Evolutionary conservation across 306 rosid genomes (phyloP), one percentile per base, ranked within the genome.

Genomic region (Castanea crenata): DNA sequence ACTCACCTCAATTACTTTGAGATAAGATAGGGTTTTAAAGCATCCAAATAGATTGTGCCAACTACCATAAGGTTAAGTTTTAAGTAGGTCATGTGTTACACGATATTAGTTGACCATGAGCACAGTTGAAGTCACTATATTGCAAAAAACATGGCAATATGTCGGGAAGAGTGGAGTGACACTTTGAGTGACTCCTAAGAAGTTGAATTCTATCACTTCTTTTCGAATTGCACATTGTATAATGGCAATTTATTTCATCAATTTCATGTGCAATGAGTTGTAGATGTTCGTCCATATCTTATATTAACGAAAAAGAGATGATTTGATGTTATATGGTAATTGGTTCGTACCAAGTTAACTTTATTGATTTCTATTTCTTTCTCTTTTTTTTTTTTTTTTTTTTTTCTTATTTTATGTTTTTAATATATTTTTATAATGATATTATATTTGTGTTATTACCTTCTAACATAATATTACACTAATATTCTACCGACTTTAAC

Each of bases 381-480:
- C 46, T 8, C 3, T 8, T 38, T 0, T 35, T 9, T 0, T 35
- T 2, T n/a, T n/a, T 38, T 7, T 38, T 41, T 8, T 2, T 7
- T 7, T 3, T 31, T 0, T 2, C 11, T 8, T 38, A 38, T 38
- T 41, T 8, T 41, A 1, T 8, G 11, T 41, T 41, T 41, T 41
- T 41, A 41, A 41, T 41, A 41, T 41, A 7, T 0, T 41, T 41
- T 41, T 41, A 8, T 8, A 0, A 41, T 38, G 0, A 6, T 38
- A 1, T 38, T 38, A 0, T 38, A 6, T 38, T 0, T 6, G 0
- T 1, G 3, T 38, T 9, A 38, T 0, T 38, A 6, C 2, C 0
- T 38, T 41, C 1, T 41, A 41, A 41, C 3, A 8, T 41, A 41
- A 8, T 41, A 41, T 2, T 0, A 41, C 8, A 41, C 0, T 0